Base-by-base conservation (phyloP, 352 stramenopile species). In the Globisporangium iwayamae region DNA sequence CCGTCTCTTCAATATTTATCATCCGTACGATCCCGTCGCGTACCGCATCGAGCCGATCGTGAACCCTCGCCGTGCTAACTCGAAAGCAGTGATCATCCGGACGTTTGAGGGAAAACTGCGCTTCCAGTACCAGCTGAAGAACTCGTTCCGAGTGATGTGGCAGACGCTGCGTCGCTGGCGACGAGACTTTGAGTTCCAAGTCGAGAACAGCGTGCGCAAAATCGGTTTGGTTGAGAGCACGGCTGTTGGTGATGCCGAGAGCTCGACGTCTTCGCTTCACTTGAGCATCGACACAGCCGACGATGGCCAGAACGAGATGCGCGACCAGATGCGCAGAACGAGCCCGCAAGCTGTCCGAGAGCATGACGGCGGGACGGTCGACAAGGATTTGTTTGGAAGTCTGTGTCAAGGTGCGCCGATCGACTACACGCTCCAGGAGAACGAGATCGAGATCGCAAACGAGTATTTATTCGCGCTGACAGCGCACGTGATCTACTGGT, bases 21-120 rank as follows among this genome's bases (percentile, higher is more conserved):
- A 98, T 70, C 93, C 93, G 53, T 96, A 91, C 73, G 95, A 98
- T 78, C 93, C 93, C 2, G 92, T 98, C 3, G 91, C 94, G 36
- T 98, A 98, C 72, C 85, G 95, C 52, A 97, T 98, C 65, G 95
- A 98, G 73, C 95, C 95, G 25, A 85, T 98, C n/a, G 66, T 98
- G 57, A 92, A 97, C 57, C 74, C 83, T 18, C 59, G 54, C 4
- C 83, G 80, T 25, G 83, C 85, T 5, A 63, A 92, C 62, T 92
- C 84, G n/a, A 93, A 94, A 66, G 83, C 85, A 4, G 78, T 81
- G 46, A 94, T 94, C 48, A 94, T 94, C 59, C 81, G 80, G 53
- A 94, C 85, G 43, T 94, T 94, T 50, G 83, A 94, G 69, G 85
- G 85, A 13, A 89, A 85, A 48, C 69, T 94, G 50, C 83, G 85